Base-by-base conservation (phyloP, 2,329 filamentous ascomycete species). In the Curvularia hawaiiensis region DNA sequence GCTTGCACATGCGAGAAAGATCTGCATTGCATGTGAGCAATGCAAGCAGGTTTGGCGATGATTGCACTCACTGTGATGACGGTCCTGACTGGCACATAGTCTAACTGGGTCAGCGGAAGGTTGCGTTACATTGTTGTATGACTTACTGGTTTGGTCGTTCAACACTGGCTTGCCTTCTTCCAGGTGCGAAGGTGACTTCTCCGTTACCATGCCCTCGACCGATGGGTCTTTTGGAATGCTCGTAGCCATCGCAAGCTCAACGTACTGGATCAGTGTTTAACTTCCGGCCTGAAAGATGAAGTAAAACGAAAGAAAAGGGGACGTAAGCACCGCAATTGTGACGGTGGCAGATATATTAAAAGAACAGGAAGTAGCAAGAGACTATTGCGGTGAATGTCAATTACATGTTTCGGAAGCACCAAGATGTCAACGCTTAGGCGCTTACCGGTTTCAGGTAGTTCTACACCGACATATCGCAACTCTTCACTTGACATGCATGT, bases 1-100 rank as follows among this genome's bases (percentile, higher is more conserved):
- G 28, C 62, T 66, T 33, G 65, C 63, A 46, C 65, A 67, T n/a
- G 65, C 65, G 24, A 67, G 33, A 41, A 67, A 67, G 55, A 67
- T 66, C 61, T 64, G 38, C 26, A 18, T 9, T 30, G 18, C 24
- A 33, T 7, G 9, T 66, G 31, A 64, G 54, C 46, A 18, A 6
- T 4, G 38, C 35, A n/a, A 18, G 7, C 8, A 6, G 18, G 20
- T 6, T 26, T 16, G 26, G 2, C n/a, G 1, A 26, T 3, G 14
- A 9, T 16, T 5, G 18, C 49, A 31, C 56, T 24, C 47, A 64
- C 64, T 22, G 61, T 67, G 4, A 67, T 64, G 35, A 67, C 64
- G 2, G 59, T 62, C 39, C 58, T 66, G 22, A 60, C 58, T 2
- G 65, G 65, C 5, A 67, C 65, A 41, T 67, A 67, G 46, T 67